Evolutionary conservation across 176 grass and related monocot species (phyloP).

Genomic region (Triticum aestivum): IWGSC_CS_RefSeq_v2.1 NC_057802.1:112441334-112441833

Average conservation of each 20-base stretch:
- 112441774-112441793: not conserved
- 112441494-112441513: too few species aligned
- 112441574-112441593: not conserved
- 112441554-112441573: not conserved
- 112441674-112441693: not conserved
- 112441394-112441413: not conserved
- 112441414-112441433: not conserved
- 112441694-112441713: not conserved
- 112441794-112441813: not conserved
- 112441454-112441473: too few species aligned
- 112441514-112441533: too few species aligned
- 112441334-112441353: not conserved
- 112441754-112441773: not conserved
- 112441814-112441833: too few species aligned
- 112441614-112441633: not conserved
- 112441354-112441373: not conserved
- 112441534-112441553: too few species aligned
- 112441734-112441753: not conserved
- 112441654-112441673: not conserved
- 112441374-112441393: not conserved
- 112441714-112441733: not conserved
- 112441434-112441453: too few species aligned
- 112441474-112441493: too few species aligned
- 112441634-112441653: not conserved
- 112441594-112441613: not conserved